Evolutionary conservation across 2,329 filamentous ascomycete genomes (phyloP), one percentile per base, ranked within the genome.

Genomic region (Fusarium sp.): DNA sequence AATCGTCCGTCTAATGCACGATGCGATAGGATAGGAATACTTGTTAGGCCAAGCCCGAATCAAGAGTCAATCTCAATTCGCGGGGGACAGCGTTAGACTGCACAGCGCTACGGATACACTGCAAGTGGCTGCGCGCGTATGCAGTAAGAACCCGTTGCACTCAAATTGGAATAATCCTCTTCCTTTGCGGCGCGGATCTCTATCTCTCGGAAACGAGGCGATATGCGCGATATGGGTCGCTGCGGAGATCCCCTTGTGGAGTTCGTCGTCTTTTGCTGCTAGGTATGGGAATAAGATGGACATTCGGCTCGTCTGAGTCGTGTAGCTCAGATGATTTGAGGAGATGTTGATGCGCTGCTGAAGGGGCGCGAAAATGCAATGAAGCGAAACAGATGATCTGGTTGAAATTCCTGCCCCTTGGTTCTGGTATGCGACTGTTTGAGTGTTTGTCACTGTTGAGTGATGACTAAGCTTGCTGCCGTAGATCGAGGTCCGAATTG

Each of bases 211-310:
- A 28, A 32, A 51, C 33, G 33, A 55, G 13, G 32, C 19, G 40
- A 39, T 20, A 15, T 17, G 40, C 46, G 46, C 59, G 55, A 64
- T 68, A 65, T 65, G 65, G 59, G 65, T 35, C 50, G 43, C 60
- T 66, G 65, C 65, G 65, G 65, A 69, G 65, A 45, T 45, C 32
- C 39, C 35, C 43, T 39, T 64, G 65, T 68, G 65, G 65, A 68
- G 63, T 53, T 63, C 28, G 11, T 33, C 39, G 22, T 39, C 6
- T 24, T 24, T 24, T 49, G 11, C 15, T 56, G 35, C 28, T 40
- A 20, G 46, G 47, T 17, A 50, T 54, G 47, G 62, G 22, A 55
- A 68, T 56, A 56, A 57, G 49, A 48, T 49, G 60, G 47, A n/a
- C 15, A 9, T 14, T 26, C 26, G 26, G 20, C 33, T 32, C 33